Evolutionary conservation across 2,329 filamentous ascomycete genomes (phyloP).

Genomic region (Talaromyces sp.): DNA sequence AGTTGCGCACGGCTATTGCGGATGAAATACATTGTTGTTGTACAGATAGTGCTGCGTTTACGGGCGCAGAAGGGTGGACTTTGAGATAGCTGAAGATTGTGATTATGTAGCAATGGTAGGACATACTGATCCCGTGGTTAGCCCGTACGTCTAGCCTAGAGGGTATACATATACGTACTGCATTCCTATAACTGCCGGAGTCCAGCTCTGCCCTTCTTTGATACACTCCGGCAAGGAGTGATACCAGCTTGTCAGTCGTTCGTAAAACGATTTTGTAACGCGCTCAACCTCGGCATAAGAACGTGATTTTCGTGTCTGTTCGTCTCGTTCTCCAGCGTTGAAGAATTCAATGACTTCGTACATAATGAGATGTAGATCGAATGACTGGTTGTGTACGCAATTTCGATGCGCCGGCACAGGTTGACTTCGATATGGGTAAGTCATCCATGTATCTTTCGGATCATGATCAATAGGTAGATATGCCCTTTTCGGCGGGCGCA

Average conservation of each 20-base stretch:
- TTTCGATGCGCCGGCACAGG: slow-evolving; percentile 11
- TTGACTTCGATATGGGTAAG: slow-evolving; percentile 9
- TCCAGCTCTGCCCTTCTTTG: slow-evolving; percentile 9
- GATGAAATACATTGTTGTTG: slow-evolving; percentile 11
- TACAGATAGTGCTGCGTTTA: neutral
- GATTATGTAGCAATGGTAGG: slow-evolving; percentile 11
- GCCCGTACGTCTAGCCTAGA: neutral
- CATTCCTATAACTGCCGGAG: slow-evolving; percentile 12
- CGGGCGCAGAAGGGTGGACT: slow-evolving; percentile 8
- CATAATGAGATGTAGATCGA: slow-evolving; percentile 16
- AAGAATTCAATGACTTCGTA: slow-evolving; percentile 15
- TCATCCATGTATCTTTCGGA: slow-evolving; percentile 10
- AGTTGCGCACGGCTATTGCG: slow-evolving; percentile 10
- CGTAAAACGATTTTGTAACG: slow-evolving; percentile 4
- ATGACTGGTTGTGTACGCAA: slow-evolving; percentile 16
- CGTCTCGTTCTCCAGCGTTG: neutral
- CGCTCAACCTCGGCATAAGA: slow-evolving; percentile 10
- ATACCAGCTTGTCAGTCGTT: slow-evolving; percentile 2
- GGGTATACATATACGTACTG: slow-evolving; percentile 7
- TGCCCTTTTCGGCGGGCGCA: slow-evolving; percentile 9
- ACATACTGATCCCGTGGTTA: slow-evolving; percentile 3
- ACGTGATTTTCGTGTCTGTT: neutral
- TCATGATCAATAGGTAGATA: slow-evolving; percentile 8
- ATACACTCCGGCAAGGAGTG: slow-evolving; percentile 12
- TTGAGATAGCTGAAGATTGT: slow-evolving; percentile 16